Evolutionary conservation across 306 rosid species (phyloP).

Genomic region (Trifolium dubium): DNA sequence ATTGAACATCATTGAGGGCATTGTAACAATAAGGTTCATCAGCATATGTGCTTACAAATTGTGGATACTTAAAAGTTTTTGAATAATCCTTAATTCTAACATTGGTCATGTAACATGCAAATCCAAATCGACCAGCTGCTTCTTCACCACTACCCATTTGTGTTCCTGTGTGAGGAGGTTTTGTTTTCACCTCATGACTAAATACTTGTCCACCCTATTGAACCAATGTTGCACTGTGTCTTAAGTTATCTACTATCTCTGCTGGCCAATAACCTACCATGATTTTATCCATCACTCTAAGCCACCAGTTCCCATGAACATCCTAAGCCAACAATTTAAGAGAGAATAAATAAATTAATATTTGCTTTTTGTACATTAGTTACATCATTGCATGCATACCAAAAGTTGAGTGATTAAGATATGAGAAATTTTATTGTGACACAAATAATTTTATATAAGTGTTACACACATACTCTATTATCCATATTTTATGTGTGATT

Average conservation of each 20-base stretch:
- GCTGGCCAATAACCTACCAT: conserved; percentile 62
- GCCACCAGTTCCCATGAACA: conserved; percentile 66
- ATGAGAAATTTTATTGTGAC: too few relatives aligned
- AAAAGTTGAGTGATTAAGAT: neutral
- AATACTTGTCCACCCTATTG: conserved; percentile 80
- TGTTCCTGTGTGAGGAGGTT: conserved; percentile 62
- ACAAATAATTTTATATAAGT: too few relatives aligned
- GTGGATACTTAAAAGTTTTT: conserved; percentile 51
- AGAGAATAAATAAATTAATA: neutral
- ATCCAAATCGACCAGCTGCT: conserved; percentile 5
- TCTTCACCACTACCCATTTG: conserved; percentile 68
- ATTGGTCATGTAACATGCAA: conserved; percentile 50
- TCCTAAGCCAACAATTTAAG: conserved; percentile 44
- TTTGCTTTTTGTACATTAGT: neutral
- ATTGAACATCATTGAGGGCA: conserved; percentile 13
- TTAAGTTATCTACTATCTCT: conserved; percentile 32
- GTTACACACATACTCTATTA: too few relatives aligned
- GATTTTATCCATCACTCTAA: conserved; percentile 12
- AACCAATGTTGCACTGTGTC: conserved; percentile 51
- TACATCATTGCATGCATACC: neutral
- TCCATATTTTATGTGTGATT: too few relatives aligned
- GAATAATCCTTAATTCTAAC: conserved; percentile 60
- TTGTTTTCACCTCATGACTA: conserved; percentile 44
- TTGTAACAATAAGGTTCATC: conserved; percentile 57
- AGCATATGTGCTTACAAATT: neutral